These are phyloP conservation scores for Pythium brassicae DNA, from an alignment of 352 stramenopile genomes.

Conservation along the genomic window DNA sequence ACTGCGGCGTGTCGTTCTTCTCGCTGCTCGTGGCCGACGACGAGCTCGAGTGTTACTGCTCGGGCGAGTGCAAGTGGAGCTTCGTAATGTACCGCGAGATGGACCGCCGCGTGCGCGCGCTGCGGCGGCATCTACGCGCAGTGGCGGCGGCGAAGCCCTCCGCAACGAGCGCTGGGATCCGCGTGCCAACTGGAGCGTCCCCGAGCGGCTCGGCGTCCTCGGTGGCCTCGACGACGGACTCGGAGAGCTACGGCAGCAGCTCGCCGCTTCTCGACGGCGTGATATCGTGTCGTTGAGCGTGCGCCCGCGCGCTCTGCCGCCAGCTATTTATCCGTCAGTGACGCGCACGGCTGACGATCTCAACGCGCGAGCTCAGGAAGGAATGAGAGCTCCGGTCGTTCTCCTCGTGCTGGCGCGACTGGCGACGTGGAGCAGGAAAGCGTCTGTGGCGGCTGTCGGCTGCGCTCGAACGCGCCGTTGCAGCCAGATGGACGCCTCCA, in stretches of 20 bases:
- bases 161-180: neutral
- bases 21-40: constrained; percentile 60
- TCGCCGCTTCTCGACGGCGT: constrained; percentile 23
- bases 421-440: no score
- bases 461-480: no score
- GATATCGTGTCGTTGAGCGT: constrained; percentile 27
- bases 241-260: constrained; percentile 13
- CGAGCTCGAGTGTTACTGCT: constrained; percentile 79
- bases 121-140: constrained; percentile 26
- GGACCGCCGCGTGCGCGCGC: constrained; percentile 55
- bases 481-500: no score
- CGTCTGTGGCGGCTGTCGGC: no score
- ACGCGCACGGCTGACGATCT: neutral
- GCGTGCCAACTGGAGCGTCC: neutral
- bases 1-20: constrained; percentile 82
- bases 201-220: neutral
- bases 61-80: constrained; percentile 87
- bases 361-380: neutral
- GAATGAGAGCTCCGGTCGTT: neutral
- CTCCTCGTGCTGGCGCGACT: neutral
- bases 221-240: neutral
- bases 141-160: neutral
- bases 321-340: constrained; percentile 15
- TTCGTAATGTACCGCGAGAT: constrained; percentile 85
- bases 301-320: no score